Conservation (phyloP, 2,329 filamentous ascomycete genomes). For the Verticillium nubilum region DNA sequence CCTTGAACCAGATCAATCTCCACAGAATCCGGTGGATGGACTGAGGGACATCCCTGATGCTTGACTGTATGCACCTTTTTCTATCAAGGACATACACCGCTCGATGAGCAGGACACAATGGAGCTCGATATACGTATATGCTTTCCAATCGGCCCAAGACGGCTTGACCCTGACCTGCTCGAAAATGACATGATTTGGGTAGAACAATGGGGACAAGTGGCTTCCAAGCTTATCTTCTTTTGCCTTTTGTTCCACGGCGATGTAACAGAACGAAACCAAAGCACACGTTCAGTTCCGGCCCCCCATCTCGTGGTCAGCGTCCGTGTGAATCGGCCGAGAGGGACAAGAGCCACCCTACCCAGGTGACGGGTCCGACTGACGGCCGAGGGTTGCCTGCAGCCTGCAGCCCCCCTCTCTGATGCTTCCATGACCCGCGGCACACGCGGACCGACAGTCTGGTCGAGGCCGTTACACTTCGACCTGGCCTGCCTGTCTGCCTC, state of each 20-base stretch:
- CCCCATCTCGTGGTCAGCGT: background rate
- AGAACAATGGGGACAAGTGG: background rate
- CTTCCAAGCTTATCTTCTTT: background rate
- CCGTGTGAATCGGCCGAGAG: background rate
- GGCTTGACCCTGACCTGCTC: background rate
- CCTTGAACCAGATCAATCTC: background rate
- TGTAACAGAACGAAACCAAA: background rate
- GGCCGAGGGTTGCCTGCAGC: background rate
- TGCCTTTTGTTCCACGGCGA: background rate
- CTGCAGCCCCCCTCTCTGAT: background rate
- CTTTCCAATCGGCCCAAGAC: background rate
- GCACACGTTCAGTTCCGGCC: background rate
- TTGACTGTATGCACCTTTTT: background rate
- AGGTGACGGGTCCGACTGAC: background rate
- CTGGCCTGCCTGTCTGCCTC: background rate
- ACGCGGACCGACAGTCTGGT: background rate
- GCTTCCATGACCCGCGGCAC: background rate
- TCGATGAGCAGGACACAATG: background rate
- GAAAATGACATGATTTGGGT: background rate
- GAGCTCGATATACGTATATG: background rate
- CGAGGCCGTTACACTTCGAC: background rate
- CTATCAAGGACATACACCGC: background rate
- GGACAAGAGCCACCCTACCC: background rate
- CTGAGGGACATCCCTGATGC: background rate
- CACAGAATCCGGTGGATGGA: background rate